phyloP scores from a whole-genome alignment of 2,329 filamentous ascomycete genomes.

The Calonectria multiphialidica region DNA sequence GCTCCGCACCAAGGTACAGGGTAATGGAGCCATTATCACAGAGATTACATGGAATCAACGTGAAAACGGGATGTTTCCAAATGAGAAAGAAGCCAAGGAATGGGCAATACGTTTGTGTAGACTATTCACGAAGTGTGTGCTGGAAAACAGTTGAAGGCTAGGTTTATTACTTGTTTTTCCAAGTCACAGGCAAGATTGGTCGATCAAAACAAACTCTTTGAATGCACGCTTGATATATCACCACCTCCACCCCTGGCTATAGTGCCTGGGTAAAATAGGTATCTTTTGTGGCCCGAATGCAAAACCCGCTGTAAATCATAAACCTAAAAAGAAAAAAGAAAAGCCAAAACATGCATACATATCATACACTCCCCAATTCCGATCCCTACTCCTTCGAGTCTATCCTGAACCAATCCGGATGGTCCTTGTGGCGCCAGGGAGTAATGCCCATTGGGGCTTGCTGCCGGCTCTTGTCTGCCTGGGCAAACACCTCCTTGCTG shows the following conservation, averaged over 20 bases:
- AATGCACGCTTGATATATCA: not conserved
- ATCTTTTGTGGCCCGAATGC: not conserved
- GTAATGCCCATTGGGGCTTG: slow-evolving; percentile 69
- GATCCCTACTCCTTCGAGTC: slow-evolving; percentile 39
- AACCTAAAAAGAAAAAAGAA: not conserved
- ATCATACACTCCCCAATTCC: not conserved
- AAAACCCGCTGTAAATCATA: slow-evolving; percentile 16
- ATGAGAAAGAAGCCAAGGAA: not conserved
- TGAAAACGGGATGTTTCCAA: not conserved
- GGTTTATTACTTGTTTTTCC: not conserved
- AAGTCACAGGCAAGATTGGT: not conserved
- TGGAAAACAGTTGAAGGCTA: not conserved
- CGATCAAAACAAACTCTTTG: not conserved
- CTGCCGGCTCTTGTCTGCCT: slow-evolving; percentile 64
- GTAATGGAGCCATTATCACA: not conserved
- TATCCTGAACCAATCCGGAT: slow-evolving; percentile 68
- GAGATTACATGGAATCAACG: not conserved
- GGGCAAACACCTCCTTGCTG: slow-evolving; percentile 62
- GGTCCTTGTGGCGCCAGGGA: slow-evolving; percentile 69
- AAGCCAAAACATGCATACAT: not conserved
- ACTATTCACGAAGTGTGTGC: not conserved
- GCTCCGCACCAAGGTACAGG: not conserved
- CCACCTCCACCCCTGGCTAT: not conserved
- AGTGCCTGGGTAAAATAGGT: not conserved
- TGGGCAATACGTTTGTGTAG: not conserved